Conservation (phyloP, 2,329 filamentous ascomycete genomes). For the Onygena corvina region DNA sequence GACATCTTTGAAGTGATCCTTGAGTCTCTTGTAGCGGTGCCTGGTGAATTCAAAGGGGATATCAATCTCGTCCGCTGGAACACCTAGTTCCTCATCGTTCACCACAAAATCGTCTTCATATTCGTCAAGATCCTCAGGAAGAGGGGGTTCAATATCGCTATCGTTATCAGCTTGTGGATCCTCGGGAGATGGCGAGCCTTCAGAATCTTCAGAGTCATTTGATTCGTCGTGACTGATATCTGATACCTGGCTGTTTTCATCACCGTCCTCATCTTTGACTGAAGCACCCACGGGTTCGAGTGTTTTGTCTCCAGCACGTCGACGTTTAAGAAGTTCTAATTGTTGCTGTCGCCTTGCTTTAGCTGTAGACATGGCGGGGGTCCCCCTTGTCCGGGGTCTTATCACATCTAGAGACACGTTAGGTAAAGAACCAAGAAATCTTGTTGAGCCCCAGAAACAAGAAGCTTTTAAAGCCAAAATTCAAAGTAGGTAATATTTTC, state of each 20-base stretch:
- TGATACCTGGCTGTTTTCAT: not conserved
- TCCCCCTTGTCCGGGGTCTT: slow-evolving; percentile 32
- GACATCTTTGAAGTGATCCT: slow-evolving; percentile 60
- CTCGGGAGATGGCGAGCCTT: slow-evolving; percentile 8
- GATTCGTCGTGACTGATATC: slow-evolving; percentile 8
- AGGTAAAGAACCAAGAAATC: slow-evolving; percentile 8
- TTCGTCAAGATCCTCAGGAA: slow-evolving; percentile 38
- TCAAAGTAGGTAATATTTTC: no score
- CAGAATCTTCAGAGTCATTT: not conserved
- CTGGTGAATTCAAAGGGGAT: slow-evolving; percentile 60
- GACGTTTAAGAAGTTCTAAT: slow-evolving; percentile 33
- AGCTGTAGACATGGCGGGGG: slow-evolving; percentile 28
- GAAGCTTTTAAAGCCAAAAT: no score
- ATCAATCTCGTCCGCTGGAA: slow-evolving; percentile 38
- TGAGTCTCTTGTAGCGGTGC: slow-evolving; percentile 53
- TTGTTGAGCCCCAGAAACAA: not conserved
- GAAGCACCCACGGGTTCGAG: not conserved
- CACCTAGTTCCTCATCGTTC: slow-evolving; percentile 45
- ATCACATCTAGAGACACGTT: slow-evolving; percentile 24
- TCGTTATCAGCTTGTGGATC: slow-evolving; percentile 17
- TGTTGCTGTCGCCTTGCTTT: slow-evolving; percentile 30
- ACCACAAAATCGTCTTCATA: slow-evolving; percentile 55
- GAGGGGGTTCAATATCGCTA: slow-evolving; percentile 24
- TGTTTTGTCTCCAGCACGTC: slow-evolving; percentile 30
- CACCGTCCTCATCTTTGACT: slow-evolving; percentile 7